Conservation (phyloP, 768 basidiomycete species). For the Boletus edulis region DNA sequence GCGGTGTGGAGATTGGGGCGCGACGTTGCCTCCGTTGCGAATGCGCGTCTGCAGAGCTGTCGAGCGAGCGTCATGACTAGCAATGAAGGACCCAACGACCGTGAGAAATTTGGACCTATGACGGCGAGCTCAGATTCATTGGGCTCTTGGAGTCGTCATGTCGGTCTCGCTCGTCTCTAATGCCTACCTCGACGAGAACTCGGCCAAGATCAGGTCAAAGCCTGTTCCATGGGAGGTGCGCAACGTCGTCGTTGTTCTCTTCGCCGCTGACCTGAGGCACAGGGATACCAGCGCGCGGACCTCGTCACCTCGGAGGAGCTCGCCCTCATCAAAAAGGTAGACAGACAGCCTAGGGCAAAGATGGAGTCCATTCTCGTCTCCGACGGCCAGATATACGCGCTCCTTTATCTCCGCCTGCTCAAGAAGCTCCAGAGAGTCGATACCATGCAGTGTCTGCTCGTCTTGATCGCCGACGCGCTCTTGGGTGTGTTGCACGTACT, state of each 20-base stretch:
- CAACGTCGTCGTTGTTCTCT: not conserved
- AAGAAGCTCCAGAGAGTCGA: conserved; percentile 83
- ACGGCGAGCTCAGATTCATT: too few species aligned
- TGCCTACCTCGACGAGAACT: conserved; percentile 81
- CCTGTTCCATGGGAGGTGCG: conserved; percentile 95
- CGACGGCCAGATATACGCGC: conserved; percentile 79
- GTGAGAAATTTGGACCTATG: conserved; percentile 32
- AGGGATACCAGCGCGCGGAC: conserved; percentile 96
- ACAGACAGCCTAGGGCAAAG: conserved; percentile 72
- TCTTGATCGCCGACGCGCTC: conserved; percentile 86
- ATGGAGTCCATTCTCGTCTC: conserved; percentile 76
- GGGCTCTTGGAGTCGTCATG: conserved; percentile 39
- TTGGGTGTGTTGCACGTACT: conserved; percentile 48
- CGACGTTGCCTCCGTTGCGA: conserved; percentile 42
- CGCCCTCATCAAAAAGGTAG: conserved; percentile 83
- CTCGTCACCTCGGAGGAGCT: conserved; percentile 88
- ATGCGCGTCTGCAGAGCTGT: conserved; percentile 31
- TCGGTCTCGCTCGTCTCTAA: conserved; percentile 77
- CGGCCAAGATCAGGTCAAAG: conserved; percentile 85
- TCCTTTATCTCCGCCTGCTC: conserved; percentile 86
- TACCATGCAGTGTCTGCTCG: conserved; percentile 84
- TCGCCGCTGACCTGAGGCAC: conserved; percentile 13
- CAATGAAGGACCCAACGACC: conserved; percentile 8
- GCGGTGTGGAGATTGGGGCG: conserved; percentile 52
- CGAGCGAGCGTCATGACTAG: not conserved